A percentile compares a stretch with the other conserved stretches of the same genome.
Evolutionary conservation across 768 basidiomycete genomes (phyloP).

Genomic region (Lentinula sp.): DNA sequence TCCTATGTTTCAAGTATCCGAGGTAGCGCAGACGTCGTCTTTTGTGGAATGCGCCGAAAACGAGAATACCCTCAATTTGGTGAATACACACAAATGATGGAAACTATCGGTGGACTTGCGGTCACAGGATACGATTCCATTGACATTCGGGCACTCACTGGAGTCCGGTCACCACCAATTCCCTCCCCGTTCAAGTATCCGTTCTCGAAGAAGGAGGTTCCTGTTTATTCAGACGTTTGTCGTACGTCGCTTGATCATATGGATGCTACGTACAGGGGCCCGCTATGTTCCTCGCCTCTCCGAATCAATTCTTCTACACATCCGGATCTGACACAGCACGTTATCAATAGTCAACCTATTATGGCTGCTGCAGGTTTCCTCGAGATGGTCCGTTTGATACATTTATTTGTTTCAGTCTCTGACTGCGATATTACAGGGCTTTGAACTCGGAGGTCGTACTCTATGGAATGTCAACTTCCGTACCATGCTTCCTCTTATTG

Average conservation of each 20-base stretch:
- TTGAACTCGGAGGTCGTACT: constrained; percentile 17
- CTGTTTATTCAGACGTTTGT: constrained; percentile 10
- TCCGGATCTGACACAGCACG: constrained; percentile 29
- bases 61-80: constrained; percentile 6
- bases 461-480: constrained; percentile 5
- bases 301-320: constrained; percentile 22
- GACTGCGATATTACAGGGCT: constrained; percentile 9
- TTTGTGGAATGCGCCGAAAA: constrained; percentile 15
- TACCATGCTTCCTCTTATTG: constrained; percentile 1
- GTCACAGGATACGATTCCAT: constrained; percentile 15
- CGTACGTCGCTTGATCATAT: neutral
- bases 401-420: neutral
- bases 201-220: constrained; percentile 15
- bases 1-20: constrained; percentile 16
- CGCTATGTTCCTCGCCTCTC: neutral
- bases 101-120: constrained; percentile 15
- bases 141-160: constrained; percentile 19
- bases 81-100: constrained; percentile 15
- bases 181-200: constrained; percentile 13
- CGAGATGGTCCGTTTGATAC: constrained; percentile 15
- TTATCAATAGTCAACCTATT: constrained; percentile 31
- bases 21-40: constrained; percentile 4
- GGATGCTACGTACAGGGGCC: neutral
- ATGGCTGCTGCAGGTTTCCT: constrained; percentile 32
- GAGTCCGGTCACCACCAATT: neutral